Percentiles rank a stretch among this genome's conserved stretches.
Evolutionary conservation across 495 filamentous ascomycete genomes (phyloP).

Genomic region (Cetradonia linearis): DNA sequence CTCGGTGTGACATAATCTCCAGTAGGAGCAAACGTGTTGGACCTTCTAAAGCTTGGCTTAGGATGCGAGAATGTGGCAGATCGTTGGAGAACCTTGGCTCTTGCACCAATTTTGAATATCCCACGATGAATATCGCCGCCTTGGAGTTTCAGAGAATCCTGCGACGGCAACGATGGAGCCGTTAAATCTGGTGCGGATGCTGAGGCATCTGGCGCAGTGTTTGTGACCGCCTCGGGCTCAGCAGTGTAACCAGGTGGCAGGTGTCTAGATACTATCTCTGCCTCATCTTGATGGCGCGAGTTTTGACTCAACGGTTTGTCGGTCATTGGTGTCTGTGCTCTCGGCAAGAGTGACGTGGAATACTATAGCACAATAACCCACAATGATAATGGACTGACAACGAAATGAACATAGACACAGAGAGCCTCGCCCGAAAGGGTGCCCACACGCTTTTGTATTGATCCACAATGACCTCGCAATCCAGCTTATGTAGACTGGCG

Average conservation of each 20-base stretch:
- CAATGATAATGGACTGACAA: neutral
- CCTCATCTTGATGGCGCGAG: constrained; percentile 24
- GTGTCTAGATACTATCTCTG: constrained; percentile 33
- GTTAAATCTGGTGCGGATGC: neutral
- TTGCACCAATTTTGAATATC: constrained; percentile 53
- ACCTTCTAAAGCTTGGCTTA: constrained; percentile 27
- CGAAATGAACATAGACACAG: neutral
- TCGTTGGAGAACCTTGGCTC: constrained; percentile 39
- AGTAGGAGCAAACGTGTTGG: constrained; percentile 15
- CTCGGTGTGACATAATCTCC: constrained; percentile 33
- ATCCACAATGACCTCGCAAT: no score
- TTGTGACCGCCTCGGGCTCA: constrained; percentile 25
- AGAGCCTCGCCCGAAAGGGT: neutral
- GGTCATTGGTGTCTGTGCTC: neutral
- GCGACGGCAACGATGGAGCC: constrained; percentile 25
- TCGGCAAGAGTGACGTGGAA: neutral
- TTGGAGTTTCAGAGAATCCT: constrained; percentile 53
- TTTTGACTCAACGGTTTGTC: constrained; percentile 14
- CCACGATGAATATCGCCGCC: constrained; percentile 61
- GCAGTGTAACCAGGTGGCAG: constrained; percentile 36
- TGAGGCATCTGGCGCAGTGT: neutral
- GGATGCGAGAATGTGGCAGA: constrained; percentile 49
- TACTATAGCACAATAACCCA: neutral
- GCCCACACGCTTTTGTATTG: neutral
- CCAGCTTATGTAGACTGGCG: no score